Conservation (phyloP, 108 stramenopile species). For the Skeletonema potamos region DNA sequence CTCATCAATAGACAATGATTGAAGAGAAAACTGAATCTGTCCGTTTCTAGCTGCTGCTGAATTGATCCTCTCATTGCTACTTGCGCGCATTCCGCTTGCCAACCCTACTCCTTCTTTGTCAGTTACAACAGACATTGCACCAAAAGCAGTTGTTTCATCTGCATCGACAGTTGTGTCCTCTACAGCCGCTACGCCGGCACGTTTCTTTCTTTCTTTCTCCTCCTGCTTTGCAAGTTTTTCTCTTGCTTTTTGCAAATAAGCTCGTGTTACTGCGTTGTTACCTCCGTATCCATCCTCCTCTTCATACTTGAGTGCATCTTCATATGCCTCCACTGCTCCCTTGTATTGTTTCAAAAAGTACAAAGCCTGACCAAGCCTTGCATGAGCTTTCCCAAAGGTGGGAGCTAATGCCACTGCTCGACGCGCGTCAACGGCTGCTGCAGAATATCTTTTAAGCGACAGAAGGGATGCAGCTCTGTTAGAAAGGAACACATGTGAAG, state of each 20-base stretch:
- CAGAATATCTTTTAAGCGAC: conserved; percentile 78
- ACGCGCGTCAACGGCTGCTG: conserved; percentile 81
- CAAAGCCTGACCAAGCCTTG: conserved; percentile 82
- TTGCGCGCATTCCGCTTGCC: conserved; percentile 29
- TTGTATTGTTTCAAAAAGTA: conserved; percentile 85
- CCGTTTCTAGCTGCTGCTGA: conserved; percentile 10
- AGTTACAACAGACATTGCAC: conserved; percentile 63
- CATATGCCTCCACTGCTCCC: conserved; percentile 85
- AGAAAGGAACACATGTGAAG: conserved; percentile 86
- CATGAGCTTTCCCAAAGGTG: conserved; percentile 94
- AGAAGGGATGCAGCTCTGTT: conserved; percentile 87
- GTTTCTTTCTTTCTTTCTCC: conserved; percentile 49
- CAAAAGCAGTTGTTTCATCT: conserved; percentile 56
- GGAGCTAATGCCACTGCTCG: conserved; percentile 85
- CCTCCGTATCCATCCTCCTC: conserved; percentile 39
- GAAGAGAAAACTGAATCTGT: conserved; percentile 1
- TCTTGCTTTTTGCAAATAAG: conserved; percentile 85
- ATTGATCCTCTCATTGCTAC: conserved; percentile 15
- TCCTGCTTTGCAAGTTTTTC: conserved; percentile 65
- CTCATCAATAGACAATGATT: conserved; percentile 34
- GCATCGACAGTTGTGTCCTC: conserved; percentile 55
- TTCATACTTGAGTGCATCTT: conserved; percentile 81
- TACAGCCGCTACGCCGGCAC: conserved; percentile 12
- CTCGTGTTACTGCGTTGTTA: conserved; percentile 65
- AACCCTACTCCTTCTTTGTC: conserved; percentile 49